A percentile compares a stretch with the other conserved stretches of the same genome.
phyloP scores from a whole-genome alignment of 2,329 filamentous ascomycete species.

The Colletotrichum godetiae region DNA sequence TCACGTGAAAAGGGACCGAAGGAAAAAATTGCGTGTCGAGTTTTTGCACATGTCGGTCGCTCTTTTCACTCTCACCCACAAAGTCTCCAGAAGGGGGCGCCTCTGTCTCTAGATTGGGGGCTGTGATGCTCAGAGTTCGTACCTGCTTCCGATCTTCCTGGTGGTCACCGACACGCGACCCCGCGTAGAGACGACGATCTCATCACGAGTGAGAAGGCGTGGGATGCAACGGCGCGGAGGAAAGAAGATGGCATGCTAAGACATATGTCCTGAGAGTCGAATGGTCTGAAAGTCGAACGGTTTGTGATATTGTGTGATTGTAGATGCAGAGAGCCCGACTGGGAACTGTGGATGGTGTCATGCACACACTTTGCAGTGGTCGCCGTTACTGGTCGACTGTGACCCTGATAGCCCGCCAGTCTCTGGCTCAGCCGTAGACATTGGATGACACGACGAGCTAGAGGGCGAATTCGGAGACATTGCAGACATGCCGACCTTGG shows the following conservation, averaged over 20 bases:
- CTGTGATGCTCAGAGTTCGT: slow-evolving; percentile 22
- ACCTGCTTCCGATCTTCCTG: slow-evolving; percentile 32
- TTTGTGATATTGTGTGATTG: slow-evolving; percentile 38
- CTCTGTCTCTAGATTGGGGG: slow-evolving; percentile 11
- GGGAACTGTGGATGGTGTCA: slow-evolving; percentile 28
- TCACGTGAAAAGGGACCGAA: slow-evolving; percentile 20
- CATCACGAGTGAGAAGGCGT: slow-evolving; percentile 25
- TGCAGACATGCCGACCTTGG: slow-evolving; percentile 16
- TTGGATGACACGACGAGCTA: slow-evolving; percentile 10
- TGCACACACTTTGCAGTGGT: slow-evolving; percentile 26
- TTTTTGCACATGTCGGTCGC: slow-evolving; percentile 24
- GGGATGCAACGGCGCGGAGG: slow-evolving; percentile 6
- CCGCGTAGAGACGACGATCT: slow-evolving; percentile 17
- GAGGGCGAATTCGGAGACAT: slow-evolving; percentile 31
- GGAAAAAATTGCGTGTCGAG: neutral
- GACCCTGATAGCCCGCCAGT: slow-evolving; percentile 18
- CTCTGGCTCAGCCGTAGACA: neutral
- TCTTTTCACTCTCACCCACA: neutral
- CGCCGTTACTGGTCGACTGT: slow-evolving; percentile 17
- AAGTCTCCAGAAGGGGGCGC: neutral
- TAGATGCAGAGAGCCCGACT: slow-evolving; percentile 14
- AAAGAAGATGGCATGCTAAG: slow-evolving; percentile 17
- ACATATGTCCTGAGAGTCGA: slow-evolving; percentile 25
- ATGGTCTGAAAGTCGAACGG: slow-evolving; percentile 18
- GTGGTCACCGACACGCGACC: slow-evolving; percentile 33